Base-by-base conservation (phyloP, 768 basidiomycete species). In the Boletellus sp. region DNA sequence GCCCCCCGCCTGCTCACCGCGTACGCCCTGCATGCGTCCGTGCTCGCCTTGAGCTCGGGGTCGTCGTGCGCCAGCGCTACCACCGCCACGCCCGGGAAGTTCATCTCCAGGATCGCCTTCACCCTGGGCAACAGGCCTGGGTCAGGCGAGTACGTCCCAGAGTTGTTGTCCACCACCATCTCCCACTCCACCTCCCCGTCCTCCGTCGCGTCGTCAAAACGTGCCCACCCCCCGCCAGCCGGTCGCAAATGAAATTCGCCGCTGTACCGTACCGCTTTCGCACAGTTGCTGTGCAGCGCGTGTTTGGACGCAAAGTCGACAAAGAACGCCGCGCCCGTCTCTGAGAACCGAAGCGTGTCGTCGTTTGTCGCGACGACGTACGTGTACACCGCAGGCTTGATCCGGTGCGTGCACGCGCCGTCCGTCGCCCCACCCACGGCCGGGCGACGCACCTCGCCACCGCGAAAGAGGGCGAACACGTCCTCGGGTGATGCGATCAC, bases 251-350 rank as follows among this genome's bases (percentile, higher is more conserved):
- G 88, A 62, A 90, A 90, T 69, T 90, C 88, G 20, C 88, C 88
- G 40, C 78, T 76, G 60, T 89, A 90, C 42, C 85, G 74, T 51
- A 90, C 88, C 15, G 70, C 65, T 52, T 76, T 73, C 15, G 76
- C 75, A 62, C 87, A 88, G 63, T 89, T 87, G 36, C 83, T 74
- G 69, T 92, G 90, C 62, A 93, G 74, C 5, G 88, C 90, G 61
- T 93, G 91, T 68, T 94, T 93, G 23, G 85, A 87, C 37, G 84
- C 85, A 62, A 91, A 85, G 67, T 91, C 87, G 53, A 90, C 87
- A 59, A 90, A 88, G 70, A 92, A 92, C 31, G 87, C 84, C 11
- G 88, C 87, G 15, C 89, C 89, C 3, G 90, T 93, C 66, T 91
- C 90, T 23, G 87, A 90, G 69, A 92, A 91, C 19, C 90, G 79